Base-by-base conservation (phyloP, 2,329 filamentous ascomycete genomes). In the Ophiognomonia clavigignenti-juglandacearum region DNA sequence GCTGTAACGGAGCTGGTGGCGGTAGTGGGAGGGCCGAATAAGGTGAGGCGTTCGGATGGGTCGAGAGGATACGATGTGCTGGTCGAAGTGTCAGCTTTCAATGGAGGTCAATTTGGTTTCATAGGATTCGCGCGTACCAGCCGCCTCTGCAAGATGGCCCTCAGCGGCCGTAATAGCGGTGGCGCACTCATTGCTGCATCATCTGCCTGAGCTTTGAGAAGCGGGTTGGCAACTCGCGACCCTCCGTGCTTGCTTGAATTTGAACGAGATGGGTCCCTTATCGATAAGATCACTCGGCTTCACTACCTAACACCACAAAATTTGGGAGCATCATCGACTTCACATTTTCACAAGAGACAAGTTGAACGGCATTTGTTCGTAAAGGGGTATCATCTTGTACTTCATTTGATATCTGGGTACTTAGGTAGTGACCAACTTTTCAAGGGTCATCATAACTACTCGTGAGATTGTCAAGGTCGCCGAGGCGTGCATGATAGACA, bases 111-210 rank as follows among this genome's bases (percentile, higher is more conserved):
- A 45, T 5, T 8, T 7, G n/a, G 4, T 6, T 39, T 5, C 19
- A 13, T 10, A 32, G 4, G n/a, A 4, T 32, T 24, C 8, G 8
- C 9, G 24, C 44, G 11, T 53, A 66, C 64, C 59, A 60, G 45
- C 48, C 57, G 57, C 41, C 56, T 57, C 50, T 59, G 57, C 34
- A 63, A 44, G 16, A 60, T 51, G 38, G 57, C 57, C 60, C 61
- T 60, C 38, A 63, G 49, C 47, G 64, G 62, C 57, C 63, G 56
- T 64, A 66, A 55, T 64, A 66, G 59, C 53, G 62, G 59, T 42
- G 61, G 59, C 46, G 59, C 51, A 50, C 59, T 63, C 62, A 66
- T 66, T 50, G 57, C 58, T 59, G 59, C 55, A 43, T 41, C 41
- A 50, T 51, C 40, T 45, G 43, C 26, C 43, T 39, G 47, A 27